These are phyloP conservation scores for Rubroboletus satanas DNA, from an alignment of 768 basidiomycete genomes.

Conservation along the genomic window DNA sequence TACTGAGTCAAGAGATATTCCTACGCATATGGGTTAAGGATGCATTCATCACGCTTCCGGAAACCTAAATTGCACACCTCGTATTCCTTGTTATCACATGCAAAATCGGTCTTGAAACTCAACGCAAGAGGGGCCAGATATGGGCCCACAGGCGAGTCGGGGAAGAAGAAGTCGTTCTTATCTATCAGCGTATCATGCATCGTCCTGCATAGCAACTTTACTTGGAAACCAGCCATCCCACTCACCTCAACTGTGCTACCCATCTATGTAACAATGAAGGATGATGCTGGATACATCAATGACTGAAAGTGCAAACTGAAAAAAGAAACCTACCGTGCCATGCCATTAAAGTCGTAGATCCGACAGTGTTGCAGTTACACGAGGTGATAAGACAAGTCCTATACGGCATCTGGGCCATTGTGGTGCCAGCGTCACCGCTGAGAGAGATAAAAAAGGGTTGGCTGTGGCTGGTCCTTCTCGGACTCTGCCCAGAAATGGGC, in stretches of 20 bases:
- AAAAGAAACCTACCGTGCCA: background rate
- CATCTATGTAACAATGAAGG: background rate
- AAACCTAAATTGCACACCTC: background rate
- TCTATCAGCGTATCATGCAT: background rate
- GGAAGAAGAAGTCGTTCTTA: background rate
- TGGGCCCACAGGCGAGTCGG: background rate
- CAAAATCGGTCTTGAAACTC: background rate
- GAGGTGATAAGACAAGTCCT: background rate
- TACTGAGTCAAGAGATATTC: no score
- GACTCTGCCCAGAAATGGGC: background rate
- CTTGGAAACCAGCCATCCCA: no score
- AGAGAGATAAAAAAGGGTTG: background rate
- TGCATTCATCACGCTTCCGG: background rate
- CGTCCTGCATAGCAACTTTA: background rate
- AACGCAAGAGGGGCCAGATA: background rate
- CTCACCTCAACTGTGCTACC: background rate
- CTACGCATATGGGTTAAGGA: background rate
- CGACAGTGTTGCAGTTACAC: background rate
- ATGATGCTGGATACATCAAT: background rate
- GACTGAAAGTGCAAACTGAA: background rate
- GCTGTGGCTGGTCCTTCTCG: background rate
- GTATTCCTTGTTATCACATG: background rate
- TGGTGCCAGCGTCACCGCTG: background rate
- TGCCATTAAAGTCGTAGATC: background rate
- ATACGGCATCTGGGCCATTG: background rate